phyloP scores from a whole-genome alignment of 306 rosid species.

The Canavalia gladiata region DNA sequence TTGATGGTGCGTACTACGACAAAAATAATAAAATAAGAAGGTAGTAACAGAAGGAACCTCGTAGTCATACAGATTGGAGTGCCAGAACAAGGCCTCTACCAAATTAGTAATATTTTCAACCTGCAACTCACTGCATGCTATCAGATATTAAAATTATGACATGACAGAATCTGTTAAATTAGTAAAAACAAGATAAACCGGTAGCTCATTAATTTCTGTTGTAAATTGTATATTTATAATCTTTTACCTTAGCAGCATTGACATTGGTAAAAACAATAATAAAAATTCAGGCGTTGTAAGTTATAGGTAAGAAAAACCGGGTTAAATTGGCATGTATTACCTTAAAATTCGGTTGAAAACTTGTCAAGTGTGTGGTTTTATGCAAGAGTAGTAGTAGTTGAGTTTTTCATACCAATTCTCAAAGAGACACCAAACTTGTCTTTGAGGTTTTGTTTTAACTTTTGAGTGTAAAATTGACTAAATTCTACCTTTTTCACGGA shows the following conservation, averaged over 20 bases:
- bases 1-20: neutral
- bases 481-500: neutral
- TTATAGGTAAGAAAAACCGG: neutral
- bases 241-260: neutral
- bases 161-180: neutral
- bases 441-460: neutral
- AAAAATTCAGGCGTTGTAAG: conserved; percentile 1
- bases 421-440: conserved; percentile 9
- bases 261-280: neutral
- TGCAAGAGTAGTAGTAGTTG: conserved; percentile 22
- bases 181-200: neutral
- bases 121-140: conserved; percentile 7
- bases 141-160: neutral
- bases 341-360: neutral
- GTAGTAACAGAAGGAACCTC: conserved; percentile 12
- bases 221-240: neutral
- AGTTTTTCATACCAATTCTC: conserved; percentile 6
- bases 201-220: neutral
- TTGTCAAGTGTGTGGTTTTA: conserved; percentile 10
- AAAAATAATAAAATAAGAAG: neutral
- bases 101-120: conserved; percentile 25
- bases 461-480: no score
- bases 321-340: neutral
- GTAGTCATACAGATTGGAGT: conserved; percentile 12
- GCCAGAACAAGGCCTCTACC: neutral